Evolutionary conservation across 2,329 filamentous ascomycete genomes (phyloP).

Genomic region (Fusarium citri): DNA sequence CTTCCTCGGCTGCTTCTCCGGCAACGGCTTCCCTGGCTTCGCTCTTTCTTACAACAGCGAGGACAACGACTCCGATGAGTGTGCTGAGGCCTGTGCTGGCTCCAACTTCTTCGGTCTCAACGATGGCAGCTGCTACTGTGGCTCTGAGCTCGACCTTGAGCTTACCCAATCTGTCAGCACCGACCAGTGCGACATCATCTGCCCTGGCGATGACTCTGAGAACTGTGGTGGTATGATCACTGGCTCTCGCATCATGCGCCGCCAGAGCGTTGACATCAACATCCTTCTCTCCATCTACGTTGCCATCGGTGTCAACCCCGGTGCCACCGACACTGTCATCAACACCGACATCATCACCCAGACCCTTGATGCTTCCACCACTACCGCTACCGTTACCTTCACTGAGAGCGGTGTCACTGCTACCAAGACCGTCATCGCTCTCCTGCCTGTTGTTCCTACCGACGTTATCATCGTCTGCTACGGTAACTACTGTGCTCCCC

Average conservation of each 20-base stretch:
- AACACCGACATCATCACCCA: conserved; percentile 31
- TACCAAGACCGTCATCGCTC: conserved; percentile 41
- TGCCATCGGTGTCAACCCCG: conserved; percentile 16
- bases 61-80: conserved; percentile 34
- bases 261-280: conserved; percentile 33
- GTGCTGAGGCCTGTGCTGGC: conserved; percentile 41
- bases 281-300: conserved; percentile 41
- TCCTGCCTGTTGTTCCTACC: conserved; percentile 38
- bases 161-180: conserved; percentile 16
- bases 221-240: conserved; percentile 43
- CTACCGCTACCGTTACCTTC: conserved; percentile 43
- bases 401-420: conserved; percentile 40
- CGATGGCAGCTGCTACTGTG: conserved; percentile 48
- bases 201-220: conserved; percentile 44
- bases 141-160: conserved; percentile 24
- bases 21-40: conserved; percentile 45
- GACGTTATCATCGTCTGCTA: conserved; percentile 44
- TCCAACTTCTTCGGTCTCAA: conserved; percentile 42
- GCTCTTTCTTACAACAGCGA: neutral
- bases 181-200: conserved; percentile 42
- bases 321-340: conserved; percentile 18
- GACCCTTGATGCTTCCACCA: conserved; percentile 44
- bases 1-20: conserved; percentile 45
- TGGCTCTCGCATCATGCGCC: conserved; percentile 28
- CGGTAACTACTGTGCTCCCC: conserved; percentile 45